These are phyloP conservation scores for Metrosideros polymorpha DNA, from an alignment of 441 rosid species.

Conservation along the genomic window DNA sequence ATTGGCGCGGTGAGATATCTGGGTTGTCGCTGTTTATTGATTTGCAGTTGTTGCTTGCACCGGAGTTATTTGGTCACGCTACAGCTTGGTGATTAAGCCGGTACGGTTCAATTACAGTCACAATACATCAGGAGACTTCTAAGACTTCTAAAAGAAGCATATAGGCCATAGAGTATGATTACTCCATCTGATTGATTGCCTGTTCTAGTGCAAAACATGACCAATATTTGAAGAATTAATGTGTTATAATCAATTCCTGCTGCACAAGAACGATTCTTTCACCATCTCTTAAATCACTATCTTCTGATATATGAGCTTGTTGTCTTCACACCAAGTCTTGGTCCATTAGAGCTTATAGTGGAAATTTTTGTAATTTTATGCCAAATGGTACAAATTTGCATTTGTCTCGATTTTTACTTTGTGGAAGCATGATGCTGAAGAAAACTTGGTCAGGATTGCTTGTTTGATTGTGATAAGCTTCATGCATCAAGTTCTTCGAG, in stretches of 20 bases:
- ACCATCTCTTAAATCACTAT: not conserved
- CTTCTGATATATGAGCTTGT: not conserved
- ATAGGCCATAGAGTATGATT: not conserved
- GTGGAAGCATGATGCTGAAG: not conserved
- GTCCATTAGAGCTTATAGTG: not conserved
- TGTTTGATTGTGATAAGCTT: not conserved
- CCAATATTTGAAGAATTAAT: not conserved
- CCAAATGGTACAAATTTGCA: not conserved
- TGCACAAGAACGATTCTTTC: not conserved
- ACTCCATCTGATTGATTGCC: not conserved
- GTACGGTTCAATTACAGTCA: constrained; percentile 27
- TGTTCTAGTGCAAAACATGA: not conserved
- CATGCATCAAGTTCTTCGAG: not conserved
- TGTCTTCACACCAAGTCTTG: not conserved
- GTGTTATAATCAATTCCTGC: not conserved
- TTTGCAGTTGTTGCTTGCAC: constrained; percentile 80
- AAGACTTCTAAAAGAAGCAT: not conserved
- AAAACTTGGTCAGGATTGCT: not conserved
- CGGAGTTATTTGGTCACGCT: constrained; percentile 89
- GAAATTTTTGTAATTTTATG: not conserved
- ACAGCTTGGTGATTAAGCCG: constrained; percentile 88
- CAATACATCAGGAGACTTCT: not conserved
- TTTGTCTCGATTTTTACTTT: not conserved
- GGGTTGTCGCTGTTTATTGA: not conserved
- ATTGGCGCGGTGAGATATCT: not conserved